Percentiles rank a stretch among this genome's conserved stretches.
These are phyloP conservation scores for Pseudogymnoascus sp. DNA, from an alignment of 2,329 filamentous ascomycete species.

Conservation along the genomic window DNA sequence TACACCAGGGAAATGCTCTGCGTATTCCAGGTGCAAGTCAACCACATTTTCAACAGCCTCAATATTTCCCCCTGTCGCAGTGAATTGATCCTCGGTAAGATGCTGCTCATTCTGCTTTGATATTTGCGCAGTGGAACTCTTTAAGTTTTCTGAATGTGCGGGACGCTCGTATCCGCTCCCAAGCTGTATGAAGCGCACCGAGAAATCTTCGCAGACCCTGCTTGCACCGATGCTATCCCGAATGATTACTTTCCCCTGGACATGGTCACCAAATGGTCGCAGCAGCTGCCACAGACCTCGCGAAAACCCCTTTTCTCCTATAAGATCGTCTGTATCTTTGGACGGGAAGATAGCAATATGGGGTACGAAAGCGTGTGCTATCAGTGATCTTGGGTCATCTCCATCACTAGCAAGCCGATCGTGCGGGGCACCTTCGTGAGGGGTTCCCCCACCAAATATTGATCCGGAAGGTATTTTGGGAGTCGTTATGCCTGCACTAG, in stretches of 20 bases:
- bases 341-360: constrained; percentile 85
- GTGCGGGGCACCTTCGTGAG: constrained; percentile 26
- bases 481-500: constrained; percentile 51
- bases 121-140: background rate
- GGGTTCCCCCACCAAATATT: constrained; percentile 40
- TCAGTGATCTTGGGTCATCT: constrained; percentile 53
- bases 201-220: constrained; percentile 79
- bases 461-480: constrained; percentile 52
- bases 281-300: constrained; percentile 78
- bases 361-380: constrained; percentile 80
- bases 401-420: constrained; percentile 16
- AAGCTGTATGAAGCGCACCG: constrained; percentile 74
- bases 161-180: constrained; percentile 50
- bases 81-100: background rate
- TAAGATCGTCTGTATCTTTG: constrained; percentile 71
- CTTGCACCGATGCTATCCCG: constrained; percentile 84
- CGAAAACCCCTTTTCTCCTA: constrained; percentile 75
- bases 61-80: constrained; percentile 42
- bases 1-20: constrained; percentile 44
- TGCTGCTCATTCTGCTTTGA: constrained; percentile 14
- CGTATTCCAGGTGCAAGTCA: constrained; percentile 68
- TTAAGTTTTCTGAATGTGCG: constrained; percentile 6
- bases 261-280: constrained; percentile 80
- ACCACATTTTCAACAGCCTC: constrained; percentile 72
- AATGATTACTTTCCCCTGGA: constrained; percentile 82